Evolutionary conservation across 208 protist genomes (phyloP), one percentile per base, ranked within the genome.

Genomic region (Phytomonas sp.): DNA sequence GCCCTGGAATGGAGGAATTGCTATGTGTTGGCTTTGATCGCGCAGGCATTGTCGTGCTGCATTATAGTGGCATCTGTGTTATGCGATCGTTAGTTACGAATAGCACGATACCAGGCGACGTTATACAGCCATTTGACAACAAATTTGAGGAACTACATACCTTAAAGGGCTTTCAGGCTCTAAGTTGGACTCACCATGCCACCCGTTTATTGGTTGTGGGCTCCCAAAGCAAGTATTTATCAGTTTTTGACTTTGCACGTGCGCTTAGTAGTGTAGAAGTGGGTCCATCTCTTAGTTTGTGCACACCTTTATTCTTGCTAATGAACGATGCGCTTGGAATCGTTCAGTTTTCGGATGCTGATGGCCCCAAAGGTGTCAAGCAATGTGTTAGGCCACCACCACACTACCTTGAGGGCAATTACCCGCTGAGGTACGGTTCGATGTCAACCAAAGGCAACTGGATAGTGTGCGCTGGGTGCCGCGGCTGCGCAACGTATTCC

Each of bases 61-160:
- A 92, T 69, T 88, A 89, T 75, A 84, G 80, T 56, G 82, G 89
- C 11, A 77, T 77, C 12, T 87, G 87, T 59, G 60, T 93, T 37
- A 78, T 80, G 33, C 69, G 74, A 16, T 49, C 40, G 6, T 1
- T 4, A 16, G 14, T 16, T 16, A 1, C 6, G 3, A 4, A 3
- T 16, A 16, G 1, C 7, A 16, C 40, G 40, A 49, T 49, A 3
- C 40, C 14, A 2, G 40, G 40, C 40, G 19, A 49, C 40, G 40
- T 12, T 12, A 12, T 49, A 12, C 6, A 4, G 6, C 40, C 40
- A 3, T 49, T 4, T 4, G 14, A 12, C 40, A 16, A 19, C 40
- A 16, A 1, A 16, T 19, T 16, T 4, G 40, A 49, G 40, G 40
- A 16, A 3, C 12, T 12, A 4, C 14, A 49, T 16, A 49, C 2